A percentile compares a stretch with the other conserved stretches of the same genome.
Evolutionary conservation across 1,284 basidiomycete species (phyloP).

Genomic region (Polyporus tsugae): DNA sequence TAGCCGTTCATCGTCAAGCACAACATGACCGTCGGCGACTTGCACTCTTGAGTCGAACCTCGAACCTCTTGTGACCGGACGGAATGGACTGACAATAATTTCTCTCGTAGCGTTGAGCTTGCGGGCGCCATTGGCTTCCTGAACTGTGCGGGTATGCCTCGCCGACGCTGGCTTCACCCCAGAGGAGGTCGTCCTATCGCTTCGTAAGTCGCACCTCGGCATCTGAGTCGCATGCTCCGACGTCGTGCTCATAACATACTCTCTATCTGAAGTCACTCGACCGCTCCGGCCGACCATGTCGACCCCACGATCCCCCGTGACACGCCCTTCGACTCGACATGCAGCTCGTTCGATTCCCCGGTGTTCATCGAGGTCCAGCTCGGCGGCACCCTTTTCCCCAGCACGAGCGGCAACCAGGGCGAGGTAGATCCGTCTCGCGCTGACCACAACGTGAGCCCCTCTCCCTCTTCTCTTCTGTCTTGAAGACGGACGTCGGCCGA

Average conservation of each 20-base stretch:
- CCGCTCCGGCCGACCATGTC: constrained; percentile 34
- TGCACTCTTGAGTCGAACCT: constrained; percentile 1
- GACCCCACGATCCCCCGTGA: constrained; percentile 30
- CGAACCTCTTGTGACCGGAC: too few species aligned
- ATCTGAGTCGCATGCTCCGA: too few species aligned
- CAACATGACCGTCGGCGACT: constrained; percentile 39
- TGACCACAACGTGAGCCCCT: constrained; percentile 28
- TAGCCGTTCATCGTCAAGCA: constrained; percentile 35
- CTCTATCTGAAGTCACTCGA: constrained; percentile 24
- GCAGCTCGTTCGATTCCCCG: constrained; percentile 32
- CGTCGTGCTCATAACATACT: too few species aligned
- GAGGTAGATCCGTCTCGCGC: constrained; percentile 43
- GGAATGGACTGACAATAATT: too few species aligned
- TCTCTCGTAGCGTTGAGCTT: constrained; percentile 37
- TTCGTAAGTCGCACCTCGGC: too few species aligned
- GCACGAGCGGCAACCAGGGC: constrained; percentile 35
- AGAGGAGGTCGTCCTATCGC: constrained; percentile 50
- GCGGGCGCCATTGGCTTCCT: constrained; percentile 40
- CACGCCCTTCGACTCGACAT: constrained; percentile 34
- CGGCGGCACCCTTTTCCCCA: constrained; percentile 40
- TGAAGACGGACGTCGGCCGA: not conserved
- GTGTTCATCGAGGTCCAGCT: constrained; percentile 36
- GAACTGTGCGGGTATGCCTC: constrained; percentile 43
- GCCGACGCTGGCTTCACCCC: constrained; percentile 42
- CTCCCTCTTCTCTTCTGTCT: not conserved